Conservation (phyloP, 75 land plant species). For the Selaginella moellendorffii region DNA sequence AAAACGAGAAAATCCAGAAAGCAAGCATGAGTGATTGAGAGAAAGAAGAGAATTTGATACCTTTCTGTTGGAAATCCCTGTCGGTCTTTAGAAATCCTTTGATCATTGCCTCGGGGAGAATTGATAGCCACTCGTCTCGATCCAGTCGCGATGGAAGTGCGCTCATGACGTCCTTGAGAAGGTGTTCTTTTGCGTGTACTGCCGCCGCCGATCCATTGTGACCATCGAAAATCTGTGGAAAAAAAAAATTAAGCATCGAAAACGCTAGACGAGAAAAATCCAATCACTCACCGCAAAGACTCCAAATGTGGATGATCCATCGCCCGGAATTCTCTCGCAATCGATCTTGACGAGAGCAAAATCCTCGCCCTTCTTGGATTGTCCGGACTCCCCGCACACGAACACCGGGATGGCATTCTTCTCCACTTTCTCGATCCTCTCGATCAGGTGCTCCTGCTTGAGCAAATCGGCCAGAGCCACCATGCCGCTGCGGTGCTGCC, state of each 20-base stretch:
- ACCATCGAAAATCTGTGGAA: conserved; percentile 5
- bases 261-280: neutral
- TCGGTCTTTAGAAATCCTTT: neutral
- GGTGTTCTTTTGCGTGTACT: neutral
- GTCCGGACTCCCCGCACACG: neutral
- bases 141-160: neutral
- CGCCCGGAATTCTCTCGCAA: conserved; percentile 5
- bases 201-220: conserved; percentile 5
- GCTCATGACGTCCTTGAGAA: conserved; percentile 1
- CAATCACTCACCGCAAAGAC: conserved; percentile 5
- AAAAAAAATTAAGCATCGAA: neutral
- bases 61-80: neutral
- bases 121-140: conserved; percentile 1
- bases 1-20: too few relatives aligned
- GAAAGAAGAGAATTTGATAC: too few relatives aligned
- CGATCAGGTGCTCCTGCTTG: neutral
- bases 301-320: neutral
- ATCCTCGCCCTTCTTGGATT: conserved; percentile 6
- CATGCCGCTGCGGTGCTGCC: neutral
- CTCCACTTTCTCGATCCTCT: neutral
- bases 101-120: neutral
- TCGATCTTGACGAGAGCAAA: neutral
- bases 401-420: neutral
- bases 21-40: too few relatives aligned
- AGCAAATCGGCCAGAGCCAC: neutral